Evolutionary conservation across 2,329 filamentous ascomycete genomes (phyloP).

Genomic region (Aspergillus novofumigatus): DNA sequence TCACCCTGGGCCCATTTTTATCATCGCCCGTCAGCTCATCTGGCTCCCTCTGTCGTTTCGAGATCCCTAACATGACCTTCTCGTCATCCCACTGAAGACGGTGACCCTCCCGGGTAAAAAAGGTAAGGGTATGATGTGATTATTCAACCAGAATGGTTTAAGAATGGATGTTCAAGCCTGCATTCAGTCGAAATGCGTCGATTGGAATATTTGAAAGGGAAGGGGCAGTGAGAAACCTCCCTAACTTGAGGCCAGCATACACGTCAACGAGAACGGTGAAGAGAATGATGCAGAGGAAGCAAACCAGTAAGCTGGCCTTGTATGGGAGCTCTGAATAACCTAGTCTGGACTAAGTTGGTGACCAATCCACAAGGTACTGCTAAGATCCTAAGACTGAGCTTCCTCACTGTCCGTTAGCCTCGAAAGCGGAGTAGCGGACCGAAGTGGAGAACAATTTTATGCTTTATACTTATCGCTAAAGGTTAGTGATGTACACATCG

Average conservation of each 20-base stretch:
- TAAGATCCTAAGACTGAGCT: background rate
- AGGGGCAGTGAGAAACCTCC: background rate
- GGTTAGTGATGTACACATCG: too few relatives aligned
- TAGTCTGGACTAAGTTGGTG: background rate
- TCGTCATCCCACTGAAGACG: background rate
- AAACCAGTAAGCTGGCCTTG: background rate
- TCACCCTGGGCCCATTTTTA: conserved; percentile 33
- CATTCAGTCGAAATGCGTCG: background rate
- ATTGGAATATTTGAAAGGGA: background rate
- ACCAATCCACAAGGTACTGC: background rate
- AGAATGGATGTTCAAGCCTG: background rate
- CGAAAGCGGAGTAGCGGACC: background rate
- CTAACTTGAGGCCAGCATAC: background rate
- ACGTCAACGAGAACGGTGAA: background rate
- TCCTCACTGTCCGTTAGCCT: background rate
- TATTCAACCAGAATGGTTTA: background rate
- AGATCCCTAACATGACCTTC: conserved; percentile 18
- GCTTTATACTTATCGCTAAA: background rate
- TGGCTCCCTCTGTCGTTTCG: conserved; percentile 36
- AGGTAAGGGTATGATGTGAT: background rate
- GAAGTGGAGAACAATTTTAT: background rate
- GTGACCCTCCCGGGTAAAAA: background rate
- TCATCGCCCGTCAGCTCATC: conserved; percentile 60
- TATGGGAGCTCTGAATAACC: background rate
- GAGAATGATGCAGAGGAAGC: background rate